Conservation (phyloP, 441 rosid genomes). For the Sinapis alba region DNA sequence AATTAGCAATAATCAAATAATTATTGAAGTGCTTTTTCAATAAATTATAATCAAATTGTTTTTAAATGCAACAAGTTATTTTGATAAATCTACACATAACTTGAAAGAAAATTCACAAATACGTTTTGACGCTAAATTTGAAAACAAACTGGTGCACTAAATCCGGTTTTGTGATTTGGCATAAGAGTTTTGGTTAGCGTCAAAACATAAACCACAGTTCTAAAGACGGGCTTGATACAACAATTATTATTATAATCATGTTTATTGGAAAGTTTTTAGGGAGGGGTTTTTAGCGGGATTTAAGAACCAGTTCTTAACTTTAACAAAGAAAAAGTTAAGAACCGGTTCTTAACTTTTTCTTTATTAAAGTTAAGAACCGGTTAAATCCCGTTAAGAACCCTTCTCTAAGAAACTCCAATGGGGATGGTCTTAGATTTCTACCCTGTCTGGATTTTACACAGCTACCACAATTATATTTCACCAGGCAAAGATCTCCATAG, state of each 20-base stretch:
- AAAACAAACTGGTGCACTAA: not conserved
- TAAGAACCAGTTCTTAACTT: too few relatives aligned
- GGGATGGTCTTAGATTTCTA: too few relatives aligned
- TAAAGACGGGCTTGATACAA: not conserved
- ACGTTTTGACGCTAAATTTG: not conserved
- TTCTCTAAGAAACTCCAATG: too few relatives aligned
- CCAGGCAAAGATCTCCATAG: not conserved
- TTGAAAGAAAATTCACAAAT: not conserved
- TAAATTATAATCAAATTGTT: not conserved
- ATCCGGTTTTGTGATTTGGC: not conserved
- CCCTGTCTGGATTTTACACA: not conserved
- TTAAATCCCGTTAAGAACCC: too few relatives aligned
- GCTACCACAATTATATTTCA: not conserved
- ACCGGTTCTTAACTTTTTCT: too few relatives aligned
- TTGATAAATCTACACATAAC: not conserved
- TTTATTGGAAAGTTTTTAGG: too few relatives aligned
- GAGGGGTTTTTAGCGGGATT: too few relatives aligned
- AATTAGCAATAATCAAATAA: not conserved
- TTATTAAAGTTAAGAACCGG: too few relatives aligned
- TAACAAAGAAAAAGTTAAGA: too few relatives aligned
- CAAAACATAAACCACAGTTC: not conserved
- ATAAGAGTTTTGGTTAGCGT: not conserved
- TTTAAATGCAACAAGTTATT: not conserved
- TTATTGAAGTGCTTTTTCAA: not conserved
- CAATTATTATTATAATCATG: too few relatives aligned